Percentiles rank a stretch among this genome's conserved stretches.
These are phyloP conservation scores for Funneliformis caledonium DNA, from an alignment of 371 early-diverging fungal species.

Conservation along the genomic window DNA sequence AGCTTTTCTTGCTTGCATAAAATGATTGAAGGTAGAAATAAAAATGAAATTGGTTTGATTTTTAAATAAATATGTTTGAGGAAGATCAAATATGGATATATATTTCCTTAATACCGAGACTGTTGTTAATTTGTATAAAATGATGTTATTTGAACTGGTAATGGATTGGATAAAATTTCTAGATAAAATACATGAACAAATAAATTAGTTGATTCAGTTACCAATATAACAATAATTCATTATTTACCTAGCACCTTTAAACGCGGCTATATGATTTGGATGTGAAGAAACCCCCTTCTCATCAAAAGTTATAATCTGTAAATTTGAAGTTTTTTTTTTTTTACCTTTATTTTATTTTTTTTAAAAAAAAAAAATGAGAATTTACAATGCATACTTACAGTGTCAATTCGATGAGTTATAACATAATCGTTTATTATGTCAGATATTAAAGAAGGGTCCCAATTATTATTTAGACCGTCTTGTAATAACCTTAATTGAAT, in stretches of 20 bases:
- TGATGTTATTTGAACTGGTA: constrained; percentile 39
- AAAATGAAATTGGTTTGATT: constrained; percentile 41
- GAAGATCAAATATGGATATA: constrained; percentile 65
- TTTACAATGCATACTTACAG: constrained; percentile 51
- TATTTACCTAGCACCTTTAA: constrained; percentile 75
- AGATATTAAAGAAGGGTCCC: constrained; percentile 69
- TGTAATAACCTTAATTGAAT: constrained; percentile 60
- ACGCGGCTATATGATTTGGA: constrained; percentile 89
- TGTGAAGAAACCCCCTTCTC: constrained; percentile 91
- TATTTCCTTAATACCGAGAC: constrained; percentile 80
- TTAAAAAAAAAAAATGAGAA: too few species aligned
- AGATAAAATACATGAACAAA: constrained; percentile 18
- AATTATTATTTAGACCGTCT: constrained; percentile 76
- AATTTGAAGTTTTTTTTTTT: neutral
- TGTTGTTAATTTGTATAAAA: constrained; percentile 64
- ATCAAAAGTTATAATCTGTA: constrained; percentile 94
- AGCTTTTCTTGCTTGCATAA: constrained; percentile 55
- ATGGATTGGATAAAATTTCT: constrained; percentile 15
- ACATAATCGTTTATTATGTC: constrained; percentile 62
- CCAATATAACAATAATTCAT: neutral
- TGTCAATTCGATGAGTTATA: constrained; percentile 64
- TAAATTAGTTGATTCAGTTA: neutral
- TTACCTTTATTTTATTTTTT: too few species aligned
- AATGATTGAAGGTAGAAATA: constrained; percentile 59
- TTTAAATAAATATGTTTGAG: constrained; percentile 12